A percentile compares a stretch with the other conserved stretches of the same genome.
Conservation (phyloP, 1,284 basidiomycete species). For the Coniferiporia weirii region DNA sequence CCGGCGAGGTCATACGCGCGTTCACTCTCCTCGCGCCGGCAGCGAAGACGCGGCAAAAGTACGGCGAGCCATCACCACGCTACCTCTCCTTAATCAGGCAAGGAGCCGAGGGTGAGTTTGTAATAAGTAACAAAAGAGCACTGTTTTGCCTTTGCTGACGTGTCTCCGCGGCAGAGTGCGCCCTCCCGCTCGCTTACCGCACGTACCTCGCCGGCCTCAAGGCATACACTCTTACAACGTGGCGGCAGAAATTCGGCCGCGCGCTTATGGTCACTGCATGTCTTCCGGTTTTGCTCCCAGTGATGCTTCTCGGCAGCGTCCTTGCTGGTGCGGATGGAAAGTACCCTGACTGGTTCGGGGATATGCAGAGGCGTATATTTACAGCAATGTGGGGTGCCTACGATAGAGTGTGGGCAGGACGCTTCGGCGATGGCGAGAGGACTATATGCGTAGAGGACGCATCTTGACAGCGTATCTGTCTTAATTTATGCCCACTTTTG, state of each 20-base stretch:
- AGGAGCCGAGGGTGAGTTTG: conserved; percentile 17
- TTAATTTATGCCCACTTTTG: no score
- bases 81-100: conserved; percentile 16
- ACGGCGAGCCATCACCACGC: conserved; percentile 14
- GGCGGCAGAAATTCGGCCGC: conserved; percentile 13
- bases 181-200: conserved; percentile 9
- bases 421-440: conserved; percentile 16
- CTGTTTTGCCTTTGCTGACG: neutral
- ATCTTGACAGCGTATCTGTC: no score
- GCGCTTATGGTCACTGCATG: conserved; percentile 9
- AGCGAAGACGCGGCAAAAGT: neutral
- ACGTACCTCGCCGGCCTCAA: conserved; percentile 9
- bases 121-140: no score
- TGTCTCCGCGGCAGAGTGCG: conserved; percentile 4
- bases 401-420: conserved; percentile 1
- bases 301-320: neutral
- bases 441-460: neutral
- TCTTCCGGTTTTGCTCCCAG: neutral
- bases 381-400: conserved; percentile 9
- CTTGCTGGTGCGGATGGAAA: conserved; percentile 1
- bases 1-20: conserved; percentile 11
- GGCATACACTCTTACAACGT: conserved; percentile 1
- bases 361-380: neutral
- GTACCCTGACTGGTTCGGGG: conserved; percentile 5
- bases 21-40: conserved; percentile 15